Evolutionary conservation across 176 grass and related monocot genomes (phyloP), one percentile per base, ranked within the genome.

Genomic region (Cocos nucifera): DNA sequence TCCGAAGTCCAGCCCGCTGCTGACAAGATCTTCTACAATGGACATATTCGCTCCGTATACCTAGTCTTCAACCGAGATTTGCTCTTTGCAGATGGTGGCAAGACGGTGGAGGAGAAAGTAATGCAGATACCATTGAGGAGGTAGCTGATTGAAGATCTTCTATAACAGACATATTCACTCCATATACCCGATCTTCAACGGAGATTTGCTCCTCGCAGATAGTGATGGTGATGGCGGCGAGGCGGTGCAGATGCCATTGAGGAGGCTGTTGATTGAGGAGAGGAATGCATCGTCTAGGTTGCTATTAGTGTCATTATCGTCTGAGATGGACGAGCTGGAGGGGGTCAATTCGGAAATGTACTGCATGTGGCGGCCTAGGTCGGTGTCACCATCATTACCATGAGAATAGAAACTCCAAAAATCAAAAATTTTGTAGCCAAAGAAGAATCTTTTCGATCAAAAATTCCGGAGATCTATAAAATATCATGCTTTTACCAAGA

Each of bases 281-380:
- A 76, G 93, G 18, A 79, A 74, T 53, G 78, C 89, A 1, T 88
- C 84, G 1, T 81, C 86, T 8, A 10, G 8, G 7, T 21, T 21
- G 21, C 21, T 1, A 21, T 39, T 8, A 7, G 32, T 0, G 0
- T 87, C 83, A 0, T 21, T 21, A 21, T 0, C 21, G 1, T 21
- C 24, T 8, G 53, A 52, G 7, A 5, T 59, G 26, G 23, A 51
- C 3, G 84, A 92, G 21, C 78, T 97, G 18, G 78, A 83, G 15
- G 76, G 69, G 58, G 52, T 77, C 32, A 56, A 84, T 1, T 65
- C 73, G 4, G 87, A 75, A 15, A 88, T 53, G 64, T 92, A 88
- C 69, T 90, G 86, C 71, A 25, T 82, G 25, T 98, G 93, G 87
- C 52, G 73, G 25, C 93, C 87, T 3, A 76, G 81, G 3, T 79